Base-by-base conservation (phyloP, 768 basidiomycete genomes). In the Coprinopsis strossmayeri region DNA sequence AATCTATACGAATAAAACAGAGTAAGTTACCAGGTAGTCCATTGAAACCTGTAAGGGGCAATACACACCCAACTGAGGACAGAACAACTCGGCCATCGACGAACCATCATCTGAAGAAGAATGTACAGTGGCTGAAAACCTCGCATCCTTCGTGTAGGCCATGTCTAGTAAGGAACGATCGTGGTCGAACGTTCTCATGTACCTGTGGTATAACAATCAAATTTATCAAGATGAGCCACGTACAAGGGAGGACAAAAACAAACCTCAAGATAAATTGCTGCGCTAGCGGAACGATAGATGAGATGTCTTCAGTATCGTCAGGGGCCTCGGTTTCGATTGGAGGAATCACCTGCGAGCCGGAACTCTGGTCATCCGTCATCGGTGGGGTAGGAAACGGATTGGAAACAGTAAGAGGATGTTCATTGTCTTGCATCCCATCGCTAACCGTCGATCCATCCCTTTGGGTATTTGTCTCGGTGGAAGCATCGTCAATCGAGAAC, bases 111-210 rank as follows among this genome's bases (percentile, higher is more conserved):
- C 21, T 5, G 40, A 23, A 7, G 18, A 4, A 12, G 9, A 9
- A 28, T 48, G 37, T 18, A 48, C 34, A 10, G 25, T n/a, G 7
- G 23, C 26, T 20, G 23, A 18, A 38, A 48, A 48, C 26, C n/a
- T 48, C n/a, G 47, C 47, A 27, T 48, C 27, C 13, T 23, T 21
- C 15, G 9, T 41, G 26, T 49, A 49, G 1, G 48, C 48, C 20
- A 9, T 17, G 1, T 10, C 28, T 4, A 49, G 41, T 25, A 23
- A 21, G 18, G 21, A 24, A 11, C 48, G 39, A 27, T 49, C 41
- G 9, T 17, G 5, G 21, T 49, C 48, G 18, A 49, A 49, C 9
- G 26, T 42, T 17, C 34, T 15, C 26, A 49, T 42, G 24, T 43
- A 49, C 24, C 48, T 49, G 24, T 18, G 17, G 9, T 18, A 32